These are phyloP conservation scores for Diutina pseudorugosa DNA, from an alignment of 1,139 yeast species.

Conservation along the genomic window DNA sequence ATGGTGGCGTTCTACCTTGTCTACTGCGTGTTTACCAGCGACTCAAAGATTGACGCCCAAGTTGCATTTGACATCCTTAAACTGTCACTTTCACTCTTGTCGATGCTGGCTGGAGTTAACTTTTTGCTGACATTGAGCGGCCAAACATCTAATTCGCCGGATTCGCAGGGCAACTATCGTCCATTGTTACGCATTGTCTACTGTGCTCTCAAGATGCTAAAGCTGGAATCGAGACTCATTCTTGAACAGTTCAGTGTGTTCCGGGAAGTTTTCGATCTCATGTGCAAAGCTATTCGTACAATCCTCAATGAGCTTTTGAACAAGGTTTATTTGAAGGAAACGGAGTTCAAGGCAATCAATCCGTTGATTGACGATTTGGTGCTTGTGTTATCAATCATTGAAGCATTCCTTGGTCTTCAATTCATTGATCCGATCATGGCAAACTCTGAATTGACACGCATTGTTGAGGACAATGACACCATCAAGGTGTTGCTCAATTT, in stretches of 20 bases:
- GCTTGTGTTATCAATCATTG: constrained; percentile 38
- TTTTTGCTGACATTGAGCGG: background rate
- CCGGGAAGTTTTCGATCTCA: constrained; percentile 41
- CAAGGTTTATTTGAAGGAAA: constrained; percentile 30
- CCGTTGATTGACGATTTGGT: constrained; percentile 52
- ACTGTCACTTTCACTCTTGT: background rate
- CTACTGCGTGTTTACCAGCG: constrained; percentile 17
- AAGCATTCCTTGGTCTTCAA: constrained; percentile 11
- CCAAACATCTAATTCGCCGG: background rate
- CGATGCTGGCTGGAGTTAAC: background rate
- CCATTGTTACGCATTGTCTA: constrained; percentile 49
- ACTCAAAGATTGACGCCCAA: background rate
- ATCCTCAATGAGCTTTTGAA: constrained; percentile 47
- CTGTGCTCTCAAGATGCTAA: constrained; percentile 34
- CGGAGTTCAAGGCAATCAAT: constrained; percentile 17
- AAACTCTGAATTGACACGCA: constrained; percentile 37
- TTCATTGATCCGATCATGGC: constrained; percentile 40
- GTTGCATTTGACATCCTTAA: background rate
- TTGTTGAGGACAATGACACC: constrained; percentile 33
- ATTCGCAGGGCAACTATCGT: constrained; percentile 22
- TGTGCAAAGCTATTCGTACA: constrained; percentile 46
- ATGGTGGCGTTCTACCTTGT: constrained; percentile 60
- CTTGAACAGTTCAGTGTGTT: constrained; percentile 40
- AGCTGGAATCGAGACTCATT: constrained; percentile 26
- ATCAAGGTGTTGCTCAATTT: constrained; percentile 51